Percentiles rank a stretch among this genome's conserved stretches.
phyloP scores from a whole-genome alignment of 2,329 filamentous ascomycete species.

The Cytospora paraplurivora region DNA sequence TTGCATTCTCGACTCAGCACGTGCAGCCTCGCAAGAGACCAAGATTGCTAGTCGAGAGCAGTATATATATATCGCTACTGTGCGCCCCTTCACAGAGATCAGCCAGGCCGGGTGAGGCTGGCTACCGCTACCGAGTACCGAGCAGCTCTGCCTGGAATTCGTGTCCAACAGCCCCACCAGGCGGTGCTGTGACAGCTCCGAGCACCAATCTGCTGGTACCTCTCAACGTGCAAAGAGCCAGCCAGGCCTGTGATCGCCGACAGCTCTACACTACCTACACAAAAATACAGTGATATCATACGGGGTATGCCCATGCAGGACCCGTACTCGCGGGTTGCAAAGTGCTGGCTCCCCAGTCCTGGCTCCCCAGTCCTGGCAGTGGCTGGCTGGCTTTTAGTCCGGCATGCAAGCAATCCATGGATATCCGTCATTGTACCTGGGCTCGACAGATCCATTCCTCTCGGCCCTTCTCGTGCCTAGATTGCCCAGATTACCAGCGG shows the following conservation, averaged over 20 bases:
- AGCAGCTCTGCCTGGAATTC: slow-evolving; percentile 14
- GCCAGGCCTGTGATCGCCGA: not conserved
- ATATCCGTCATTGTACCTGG: slow-evolving; percentile 9
- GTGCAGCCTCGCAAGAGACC: not conserved
- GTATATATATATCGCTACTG: slow-evolving; percentile 11
- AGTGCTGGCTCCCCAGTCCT: slow-evolving; percentile 4
- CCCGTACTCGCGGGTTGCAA: slow-evolving; percentile 2
- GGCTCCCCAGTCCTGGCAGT: slow-evolving; percentile 18
- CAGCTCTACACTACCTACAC: not conserved
- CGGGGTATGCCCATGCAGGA: slow-evolving; percentile 5
- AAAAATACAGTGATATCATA: slow-evolving; percentile 4
- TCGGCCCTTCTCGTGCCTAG: slow-evolving; percentile 8
- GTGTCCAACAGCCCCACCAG: slow-evolving; percentile 14
- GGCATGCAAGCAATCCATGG: slow-evolving; percentile 19
- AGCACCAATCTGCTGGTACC: slow-evolving; percentile 18
- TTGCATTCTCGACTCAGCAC: not conserved
- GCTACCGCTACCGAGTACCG: slow-evolving; percentile 9
- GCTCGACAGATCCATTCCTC: slow-evolving; percentile 22
- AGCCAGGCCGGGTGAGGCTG: slow-evolving; percentile 12
- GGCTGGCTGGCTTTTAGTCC: slow-evolving; percentile 22
- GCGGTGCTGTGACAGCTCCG: slow-evolving; percentile 18
- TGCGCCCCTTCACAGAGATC: slow-evolving; percentile 14
- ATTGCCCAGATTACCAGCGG: slow-evolving; percentile 21
- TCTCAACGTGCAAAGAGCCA: slow-evolving; percentile 13
- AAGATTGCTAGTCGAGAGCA: not conserved